Conservation (phyloP, 1,139 yeast genomes). For the Blastobotrys malaysiensis region DNA sequence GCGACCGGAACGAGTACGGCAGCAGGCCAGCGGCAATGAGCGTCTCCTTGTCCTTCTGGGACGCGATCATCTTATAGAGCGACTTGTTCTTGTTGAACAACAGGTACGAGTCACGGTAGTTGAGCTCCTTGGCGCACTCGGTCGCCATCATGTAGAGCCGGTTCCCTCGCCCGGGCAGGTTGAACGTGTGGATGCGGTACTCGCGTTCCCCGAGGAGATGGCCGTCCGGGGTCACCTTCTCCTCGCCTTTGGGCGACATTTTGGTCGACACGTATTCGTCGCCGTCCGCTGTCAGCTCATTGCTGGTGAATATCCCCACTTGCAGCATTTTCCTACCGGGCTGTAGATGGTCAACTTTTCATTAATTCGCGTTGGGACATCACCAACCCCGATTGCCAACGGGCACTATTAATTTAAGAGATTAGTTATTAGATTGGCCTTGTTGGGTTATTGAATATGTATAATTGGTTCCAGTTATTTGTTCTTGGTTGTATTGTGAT, state of each 20-base stretch:
- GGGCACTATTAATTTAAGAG: too few species aligned
- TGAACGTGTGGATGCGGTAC: slow-evolving; percentile 53
- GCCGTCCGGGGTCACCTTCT: slow-evolving; percentile 53
- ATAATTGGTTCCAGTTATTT: too few species aligned
- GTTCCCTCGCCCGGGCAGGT: slow-evolving; percentile 45
- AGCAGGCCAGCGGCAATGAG: slow-evolving; percentile 49
- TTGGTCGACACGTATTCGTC: slow-evolving; percentile 35
- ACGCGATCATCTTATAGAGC: slow-evolving; percentile 51
- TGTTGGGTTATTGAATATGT: too few species aligned
- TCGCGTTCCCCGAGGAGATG: slow-evolving; percentile 51
- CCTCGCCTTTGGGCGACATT: slow-evolving; percentile 49
- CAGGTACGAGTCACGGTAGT: slow-evolving; percentile 60
- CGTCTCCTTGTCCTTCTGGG: slow-evolving; percentile 57
- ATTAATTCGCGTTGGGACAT: background rate
- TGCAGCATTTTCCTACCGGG: slow-evolving; percentile 18
- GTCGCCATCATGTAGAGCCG: slow-evolving; percentile 61
- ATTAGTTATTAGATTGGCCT: too few species aligned
- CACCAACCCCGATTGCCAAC: background rate
- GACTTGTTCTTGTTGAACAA: slow-evolving; percentile 56
- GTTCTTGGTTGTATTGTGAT: too few species aligned
- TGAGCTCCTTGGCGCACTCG: slow-evolving; percentile 61
- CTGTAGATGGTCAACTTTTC: background rate
- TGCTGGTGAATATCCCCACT: slow-evolving; percentile 24
- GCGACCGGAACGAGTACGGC: slow-evolving; percentile 60
- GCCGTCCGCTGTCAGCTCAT: slow-evolving; percentile 25